phyloP scores from a whole-genome alignment of 108 stramenopile species.

The Discostella stelligeroides region DNA sequence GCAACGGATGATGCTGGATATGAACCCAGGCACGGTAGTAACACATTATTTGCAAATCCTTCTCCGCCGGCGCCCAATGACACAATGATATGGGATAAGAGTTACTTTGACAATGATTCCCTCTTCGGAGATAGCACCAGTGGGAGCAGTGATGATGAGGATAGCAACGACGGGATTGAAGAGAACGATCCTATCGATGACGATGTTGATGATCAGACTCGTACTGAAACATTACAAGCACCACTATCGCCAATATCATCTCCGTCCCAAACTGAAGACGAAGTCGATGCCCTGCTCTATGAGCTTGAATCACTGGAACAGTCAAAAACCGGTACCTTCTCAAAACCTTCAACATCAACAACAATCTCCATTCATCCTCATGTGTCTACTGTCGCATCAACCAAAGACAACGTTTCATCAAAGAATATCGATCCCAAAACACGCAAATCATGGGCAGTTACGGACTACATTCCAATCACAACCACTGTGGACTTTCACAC shows the following conservation, averaged over 20 bases:
- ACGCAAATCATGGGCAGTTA: slow-evolving; percentile 85
- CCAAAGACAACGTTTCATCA: not conserved
- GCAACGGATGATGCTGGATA: not conserved
- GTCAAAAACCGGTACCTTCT: slow-evolving; percentile 17
- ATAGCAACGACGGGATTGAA: slow-evolving; percentile 32
- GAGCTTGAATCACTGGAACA: slow-evolving; percentile 47
- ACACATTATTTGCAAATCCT: not conserved
- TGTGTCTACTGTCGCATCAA: slow-evolving; percentile 7
- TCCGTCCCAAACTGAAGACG: slow-evolving; percentile 26
- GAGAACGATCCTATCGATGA: slow-evolving; percentile 12
- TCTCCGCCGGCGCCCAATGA: slow-evolving; percentile 5
- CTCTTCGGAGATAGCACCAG: slow-evolving; percentile 70
- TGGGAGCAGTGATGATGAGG: slow-evolving; percentile 49
- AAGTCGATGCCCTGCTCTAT: slow-evolving; percentile 65
- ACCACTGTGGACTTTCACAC: slow-evolving; percentile 70
- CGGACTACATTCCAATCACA: slow-evolving; percentile 58
- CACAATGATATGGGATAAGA: slow-evolving; percentile 49
- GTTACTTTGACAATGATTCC: slow-evolving; percentile 84
- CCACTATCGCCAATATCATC: not conserved
- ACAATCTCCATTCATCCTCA: slow-evolving; percentile 49
- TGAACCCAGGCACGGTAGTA: not conserved
- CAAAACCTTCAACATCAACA: slow-evolving; percentile 17
- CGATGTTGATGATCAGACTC: no score
- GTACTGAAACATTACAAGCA: no score
- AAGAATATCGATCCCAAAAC: slow-evolving; percentile 41